A percentile compares a stretch with the other conserved stretches of the same genome.
phyloP scores from a whole-genome alignment of 192 early-diverging fungal species.

The Coemansia umbellata region DNA sequence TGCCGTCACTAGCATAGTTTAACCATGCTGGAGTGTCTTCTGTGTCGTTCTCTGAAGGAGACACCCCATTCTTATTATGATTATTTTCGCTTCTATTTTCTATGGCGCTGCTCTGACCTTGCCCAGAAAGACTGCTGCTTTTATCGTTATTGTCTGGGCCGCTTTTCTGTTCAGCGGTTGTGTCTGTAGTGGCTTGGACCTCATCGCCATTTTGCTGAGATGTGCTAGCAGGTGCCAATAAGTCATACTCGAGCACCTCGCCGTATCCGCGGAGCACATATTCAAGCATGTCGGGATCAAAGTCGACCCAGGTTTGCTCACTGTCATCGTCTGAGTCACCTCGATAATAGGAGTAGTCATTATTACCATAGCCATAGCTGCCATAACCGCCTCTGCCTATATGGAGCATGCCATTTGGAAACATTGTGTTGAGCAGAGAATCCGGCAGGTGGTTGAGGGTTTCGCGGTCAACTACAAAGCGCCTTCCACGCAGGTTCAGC shows the following conservation, averaged over 20 bases:
- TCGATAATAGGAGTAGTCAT: slow-evolving; percentile 29
- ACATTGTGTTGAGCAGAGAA: slow-evolving; percentile 50
- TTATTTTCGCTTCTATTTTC: slow-evolving; percentile 4
- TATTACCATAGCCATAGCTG: slow-evolving; percentile 16
- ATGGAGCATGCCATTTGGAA: slow-evolving; percentile 38
- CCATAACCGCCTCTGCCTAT: slow-evolving; percentile 22
- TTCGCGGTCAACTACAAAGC: slow-evolving; percentile 50
- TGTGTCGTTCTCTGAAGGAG: background rate
- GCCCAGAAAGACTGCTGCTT: background rate
- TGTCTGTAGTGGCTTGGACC: background rate
- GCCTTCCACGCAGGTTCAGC: slow-evolving; percentile 46
- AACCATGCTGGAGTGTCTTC: slow-evolving; percentile 27
- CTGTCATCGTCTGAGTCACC: slow-evolving; percentile 7
- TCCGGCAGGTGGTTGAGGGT: slow-evolving; percentile 50
- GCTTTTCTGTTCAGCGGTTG: background rate
- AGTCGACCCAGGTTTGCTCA: slow-evolving; percentile 52
- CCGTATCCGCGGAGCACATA: slow-evolving; percentile 50
- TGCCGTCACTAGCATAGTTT: slow-evolving; percentile 34
- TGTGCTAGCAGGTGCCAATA: slow-evolving; percentile 10
- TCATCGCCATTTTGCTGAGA: slow-evolving; percentile 7
- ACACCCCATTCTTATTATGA: background rate
- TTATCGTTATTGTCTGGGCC: slow-evolving; percentile 7
- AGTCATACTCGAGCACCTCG: slow-evolving; percentile 21
- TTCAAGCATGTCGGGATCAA: slow-evolving; percentile 50
- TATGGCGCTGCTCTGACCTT: background rate